A percentile compares a stretch with the other conserved stretches of the same genome.
phyloP scores from a whole-genome alignment of 768 basidiomycete species.

The Lactarius trivialis region DNA sequence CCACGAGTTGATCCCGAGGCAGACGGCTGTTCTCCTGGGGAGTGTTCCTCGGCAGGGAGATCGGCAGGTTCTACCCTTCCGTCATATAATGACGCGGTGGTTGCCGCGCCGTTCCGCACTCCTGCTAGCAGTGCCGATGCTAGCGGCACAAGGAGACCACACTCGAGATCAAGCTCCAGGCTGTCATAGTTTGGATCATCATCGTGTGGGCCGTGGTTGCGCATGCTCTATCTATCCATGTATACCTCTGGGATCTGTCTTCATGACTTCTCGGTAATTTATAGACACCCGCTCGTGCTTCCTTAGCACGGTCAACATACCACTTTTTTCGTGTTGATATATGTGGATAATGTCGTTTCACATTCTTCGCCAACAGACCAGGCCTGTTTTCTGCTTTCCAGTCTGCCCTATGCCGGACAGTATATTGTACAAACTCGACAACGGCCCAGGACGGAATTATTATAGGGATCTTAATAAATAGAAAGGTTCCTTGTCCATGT shows the following conservation, averaged over 20 bases:
- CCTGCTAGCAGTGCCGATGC: slow-evolving; percentile 6
- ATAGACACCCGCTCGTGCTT: slow-evolving; percentile 3
- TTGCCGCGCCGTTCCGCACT: slow-evolving; percentile 6
- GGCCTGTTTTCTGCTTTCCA: neutral
- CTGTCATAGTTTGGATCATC: slow-evolving; percentile 12
- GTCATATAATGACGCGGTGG: slow-evolving; percentile 15
- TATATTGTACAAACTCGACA: neutral
- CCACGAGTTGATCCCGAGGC: slow-evolving; percentile 3
- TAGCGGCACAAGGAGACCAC: slow-evolving; percentile 17
- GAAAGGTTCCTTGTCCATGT: neutral
- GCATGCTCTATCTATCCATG: slow-evolving; percentile 20
- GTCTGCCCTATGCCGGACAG: slow-evolving; percentile 3
- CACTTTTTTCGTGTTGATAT: slow-evolving; percentile 22
- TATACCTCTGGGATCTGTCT: slow-evolving; percentile 5
- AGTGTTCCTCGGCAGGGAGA: slow-evolving; percentile 6
- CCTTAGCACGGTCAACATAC: slow-evolving; percentile 4
- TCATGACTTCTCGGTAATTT: slow-evolving; percentile 1
- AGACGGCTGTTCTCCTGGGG: neutral
- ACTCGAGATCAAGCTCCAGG: slow-evolving; percentile 13
- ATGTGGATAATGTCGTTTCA: slow-evolving; percentile 26
- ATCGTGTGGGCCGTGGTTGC: neutral
- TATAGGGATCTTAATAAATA: slow-evolving; percentile 6
- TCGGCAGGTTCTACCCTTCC: slow-evolving; percentile 1
- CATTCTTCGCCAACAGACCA: slow-evolving; percentile 25
- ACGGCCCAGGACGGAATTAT: neutral